Percentiles rank a stretch among this genome's conserved stretches.
Conservation (phyloP, 306 rosid genomes). For the Phaseolus lunatus region DNA sequence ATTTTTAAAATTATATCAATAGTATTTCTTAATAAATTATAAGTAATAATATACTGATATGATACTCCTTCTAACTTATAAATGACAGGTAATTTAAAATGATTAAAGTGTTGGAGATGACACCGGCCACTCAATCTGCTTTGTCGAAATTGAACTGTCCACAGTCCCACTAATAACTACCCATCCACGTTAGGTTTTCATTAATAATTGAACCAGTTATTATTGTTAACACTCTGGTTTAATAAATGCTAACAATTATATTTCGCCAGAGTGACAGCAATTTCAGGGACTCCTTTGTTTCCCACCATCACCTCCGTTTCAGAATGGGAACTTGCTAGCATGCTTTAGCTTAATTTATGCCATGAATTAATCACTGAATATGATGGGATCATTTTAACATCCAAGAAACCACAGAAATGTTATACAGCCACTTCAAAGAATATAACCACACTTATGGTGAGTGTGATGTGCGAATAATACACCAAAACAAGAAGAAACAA, state of each 20-base stretch:
- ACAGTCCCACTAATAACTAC: constrained; percentile 1
- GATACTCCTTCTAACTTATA: too few species aligned
- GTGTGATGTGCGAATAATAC: constrained; percentile 23
- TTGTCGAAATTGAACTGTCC: background rate
- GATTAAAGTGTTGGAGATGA: background rate
- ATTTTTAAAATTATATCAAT: too few species aligned
- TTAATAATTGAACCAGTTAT: background rate
- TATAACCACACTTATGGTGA: constrained; percentile 31
- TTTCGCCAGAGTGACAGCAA: background rate
- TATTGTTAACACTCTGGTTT: background rate
- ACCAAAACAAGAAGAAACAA: constrained; percentile 27
- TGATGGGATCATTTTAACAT: constrained; percentile 26
- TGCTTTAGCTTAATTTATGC: constrained; percentile 15
- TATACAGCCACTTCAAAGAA: constrained; percentile 6
- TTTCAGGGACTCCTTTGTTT: too few species aligned
- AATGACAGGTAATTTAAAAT: too few species aligned
- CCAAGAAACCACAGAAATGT: background rate
- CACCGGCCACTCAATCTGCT: background rate
- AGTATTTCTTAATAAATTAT: too few species aligned
- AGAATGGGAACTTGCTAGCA: background rate
- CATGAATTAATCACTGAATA: constrained; percentile 20
- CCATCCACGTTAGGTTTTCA: background rate
- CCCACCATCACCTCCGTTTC: too few species aligned
- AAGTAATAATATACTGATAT: too few species aligned
- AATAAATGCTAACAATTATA: constrained; percentile 19